Percentiles rank a stretch among this genome's conserved stretches.
Conservation (phyloP, 2,329 filamentous ascomycete genomes). For the Alternaria sp. region DNA sequence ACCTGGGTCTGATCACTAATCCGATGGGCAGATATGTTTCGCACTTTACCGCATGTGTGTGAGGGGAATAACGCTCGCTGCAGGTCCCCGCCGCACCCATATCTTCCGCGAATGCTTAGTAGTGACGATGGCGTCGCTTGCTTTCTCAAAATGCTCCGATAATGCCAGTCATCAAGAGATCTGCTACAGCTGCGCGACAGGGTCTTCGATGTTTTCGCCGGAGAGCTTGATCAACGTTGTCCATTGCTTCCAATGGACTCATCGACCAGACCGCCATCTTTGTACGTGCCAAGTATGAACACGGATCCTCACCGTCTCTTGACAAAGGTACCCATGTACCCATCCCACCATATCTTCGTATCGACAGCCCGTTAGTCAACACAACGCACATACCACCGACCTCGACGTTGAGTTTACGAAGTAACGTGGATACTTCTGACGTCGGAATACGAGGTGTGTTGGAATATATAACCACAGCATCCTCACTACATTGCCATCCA, state of each 20-base stretch:
- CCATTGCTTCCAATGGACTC: no score
- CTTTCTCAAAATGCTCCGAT: background rate
- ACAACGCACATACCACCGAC: background rate
- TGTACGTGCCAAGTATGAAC: background rate
- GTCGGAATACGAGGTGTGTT: background rate
- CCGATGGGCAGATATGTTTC: background rate
- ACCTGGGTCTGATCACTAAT: background rate
- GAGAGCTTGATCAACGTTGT: background rate
- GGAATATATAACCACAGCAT: background rate
- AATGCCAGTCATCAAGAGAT: background rate
- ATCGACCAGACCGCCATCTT: background rate
- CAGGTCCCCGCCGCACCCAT: background rate
- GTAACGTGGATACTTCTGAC: conserved; percentile 2
- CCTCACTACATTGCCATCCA: background rate
- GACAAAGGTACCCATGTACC: background rate
- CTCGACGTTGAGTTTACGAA: background rate
- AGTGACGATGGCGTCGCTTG: background rate
- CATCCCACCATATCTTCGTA: background rate
- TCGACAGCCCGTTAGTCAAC: background rate
- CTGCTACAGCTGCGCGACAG: background rate
- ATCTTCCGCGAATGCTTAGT: background rate
- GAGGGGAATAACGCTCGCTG: background rate
- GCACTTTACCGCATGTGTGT: background rate
- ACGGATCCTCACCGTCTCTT: background rate
- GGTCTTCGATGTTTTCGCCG: background rate